Base-by-base conservation (phyloP, 352 stramenopile genomes). In the Phytopythium ostracodes region DNA sequence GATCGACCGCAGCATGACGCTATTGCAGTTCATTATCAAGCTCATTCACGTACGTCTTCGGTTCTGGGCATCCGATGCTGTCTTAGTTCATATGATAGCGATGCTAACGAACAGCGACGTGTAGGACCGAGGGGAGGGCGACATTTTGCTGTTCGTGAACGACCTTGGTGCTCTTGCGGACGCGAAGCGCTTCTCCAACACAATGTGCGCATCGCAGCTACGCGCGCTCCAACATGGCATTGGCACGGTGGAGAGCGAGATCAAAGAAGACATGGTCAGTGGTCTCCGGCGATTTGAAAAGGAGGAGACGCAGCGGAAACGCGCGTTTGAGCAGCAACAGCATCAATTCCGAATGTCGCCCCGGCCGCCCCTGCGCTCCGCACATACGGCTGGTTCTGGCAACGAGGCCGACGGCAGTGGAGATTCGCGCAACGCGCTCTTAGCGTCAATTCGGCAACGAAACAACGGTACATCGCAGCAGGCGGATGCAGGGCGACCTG, bases 1-100 rank as follows among this genome's bases (percentile, higher is more conserved):
- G 6, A 74, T 91, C 15, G 83, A 92, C 60, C 76, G 81, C 63
- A 89, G 65, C 27, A 82, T 83, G 54, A 92, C 82, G 7, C 62
- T 94, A 2, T 66, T 92, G 40, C 81, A 92, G 47, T 94, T 91
- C 50, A 88, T 90, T 58, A 75, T 90, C 58, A 81, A 85, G 51
- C 72, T 93, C 25, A 88, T 93, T 53, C 78, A 93, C 24, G 84
- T 89, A 72, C 46, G 81, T 73, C 4, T 44, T 44, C 27, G 18
- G 6, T 10, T 38, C 33, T 38, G 10, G 25, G 15, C 5, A 25
- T 6, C 2, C 10, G n/a, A 1, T 7, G 42, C n/a, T 49, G 20
- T 14, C 9, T 25, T 6, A 15, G 3, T 25, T 5, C 6, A 25
- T n/a, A 22, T 15, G 20, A 7, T 49, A 10, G 14, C 6, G 42